Evolutionary conservation across 2,329 filamentous ascomycete species (phyloP), one percentile per base, ranked within the genome.

Genomic region (Alternaria sp.): DNA sequence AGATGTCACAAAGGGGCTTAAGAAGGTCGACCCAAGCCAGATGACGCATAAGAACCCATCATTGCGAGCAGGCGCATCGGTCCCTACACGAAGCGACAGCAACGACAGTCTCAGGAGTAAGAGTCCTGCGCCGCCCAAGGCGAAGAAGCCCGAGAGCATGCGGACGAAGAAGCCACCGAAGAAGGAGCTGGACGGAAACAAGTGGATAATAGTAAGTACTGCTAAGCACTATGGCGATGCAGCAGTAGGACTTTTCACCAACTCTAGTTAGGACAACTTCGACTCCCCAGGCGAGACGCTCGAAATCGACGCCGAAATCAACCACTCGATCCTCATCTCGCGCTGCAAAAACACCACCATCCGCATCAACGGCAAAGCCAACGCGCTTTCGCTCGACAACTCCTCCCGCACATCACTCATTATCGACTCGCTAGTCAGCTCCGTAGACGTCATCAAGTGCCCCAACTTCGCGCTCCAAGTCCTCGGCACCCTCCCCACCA

Each of bases 21-120:
- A 92, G 70, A 99, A 97, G 84, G 96, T 99, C 54, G 95, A 97
- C 82, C 91, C 90, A 77, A 96, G 92, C 57, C 87, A 98, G 80
- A 97, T 97, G 95, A 99, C 96, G 64, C 96, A 99, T 83, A 98
- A 98, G 85, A 99, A 99, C 81, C 96, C 96, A 13, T 88, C 90
- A 10, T 85, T 99, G 61, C 90, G 96, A 66, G 87, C 92, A 23
- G 85, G 85, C 64, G 91, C 92, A 12, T 86, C 88, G 2, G 92
- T 95, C 4, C 86, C 91, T 1, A 85, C 85, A 61, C 82, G 86
- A 61, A 86, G 85, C 57, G 82, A 84, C 21, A 86, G 85, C 63
- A 83, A 84, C 44, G 70, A 75, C 30, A 77, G 74, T 7, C 76
- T 83, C 40, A 62, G 92, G 52, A 89, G 87, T 60, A 97, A 96